A percentile compares a stretch with the other conserved stretches of the same genome.
These are phyloP conservation scores for Phyllosticta citriasiana DNA, from an alignment of 2,329 filamentous ascomycete genomes.

Conservation along the genomic window DNA sequence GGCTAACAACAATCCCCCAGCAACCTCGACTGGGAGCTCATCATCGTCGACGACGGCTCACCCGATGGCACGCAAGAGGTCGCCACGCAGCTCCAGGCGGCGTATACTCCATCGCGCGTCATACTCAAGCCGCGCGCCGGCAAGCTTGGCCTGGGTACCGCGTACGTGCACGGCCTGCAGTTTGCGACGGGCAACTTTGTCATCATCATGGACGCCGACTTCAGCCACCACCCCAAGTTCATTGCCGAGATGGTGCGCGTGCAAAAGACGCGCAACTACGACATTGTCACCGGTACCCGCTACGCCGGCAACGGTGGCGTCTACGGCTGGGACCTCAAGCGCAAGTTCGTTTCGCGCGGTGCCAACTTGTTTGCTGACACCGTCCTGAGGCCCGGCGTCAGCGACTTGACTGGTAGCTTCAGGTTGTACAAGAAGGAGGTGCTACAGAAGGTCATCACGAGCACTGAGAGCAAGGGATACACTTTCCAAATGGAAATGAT, in stretches of 20 bases:
- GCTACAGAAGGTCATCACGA: slow-evolving; percentile 79
- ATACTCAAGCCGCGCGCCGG: slow-evolving; percentile 79
- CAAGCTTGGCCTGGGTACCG: slow-evolving; percentile 93
- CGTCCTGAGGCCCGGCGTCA: slow-evolving; percentile 83
- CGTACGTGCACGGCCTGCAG: slow-evolving; percentile 89
- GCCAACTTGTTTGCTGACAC: slow-evolving; percentile 96
- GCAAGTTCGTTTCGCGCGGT: slow-evolving; percentile 65
- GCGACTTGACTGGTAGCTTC: slow-evolving; percentile 91
- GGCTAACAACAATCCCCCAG: slow-evolving; percentile 36
- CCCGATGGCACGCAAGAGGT: slow-evolving; percentile 91
- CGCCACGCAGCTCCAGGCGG: slow-evolving; percentile 79
- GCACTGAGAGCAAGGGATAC: slow-evolving; percentile 92
- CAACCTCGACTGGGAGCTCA: slow-evolving; percentile 90
- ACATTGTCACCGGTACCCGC: slow-evolving; percentile 93
- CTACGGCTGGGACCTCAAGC: slow-evolving; percentile 90
- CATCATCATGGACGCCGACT: slow-evolving; percentile 99
- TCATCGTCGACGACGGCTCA: slow-evolving; percentile 96
- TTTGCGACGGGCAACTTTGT: slow-evolving; percentile 89
- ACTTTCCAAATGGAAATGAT: slow-evolving; percentile 99
- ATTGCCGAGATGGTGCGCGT: slow-evolving; percentile 85
- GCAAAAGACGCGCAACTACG: slow-evolving; percentile 70
- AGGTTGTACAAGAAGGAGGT: slow-evolving; percentile 87
- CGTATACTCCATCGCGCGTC: slow-evolving; percentile 67
- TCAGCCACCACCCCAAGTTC: slow-evolving; percentile 98
- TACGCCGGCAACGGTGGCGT: slow-evolving; percentile 82